These are phyloP conservation scores for Arabis hirsuta DNA, from an alignment of 345 rosid species.

Conservation along the genomic window DNA sequence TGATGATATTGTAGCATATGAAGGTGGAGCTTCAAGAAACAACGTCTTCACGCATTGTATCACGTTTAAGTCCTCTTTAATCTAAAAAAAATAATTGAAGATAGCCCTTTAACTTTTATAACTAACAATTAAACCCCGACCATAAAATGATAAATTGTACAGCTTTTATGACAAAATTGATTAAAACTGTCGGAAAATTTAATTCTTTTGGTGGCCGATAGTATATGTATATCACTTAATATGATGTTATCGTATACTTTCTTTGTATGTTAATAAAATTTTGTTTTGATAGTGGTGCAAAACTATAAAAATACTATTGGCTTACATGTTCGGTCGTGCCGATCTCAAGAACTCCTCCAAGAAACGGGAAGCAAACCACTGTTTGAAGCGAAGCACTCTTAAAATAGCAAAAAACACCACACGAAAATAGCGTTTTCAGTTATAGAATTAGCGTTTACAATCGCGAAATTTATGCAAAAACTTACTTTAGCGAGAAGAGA, in stretches of 20 bases:
- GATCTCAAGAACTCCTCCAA: slow-evolving; percentile 81
- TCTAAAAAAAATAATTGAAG: slow-evolving; percentile 47
- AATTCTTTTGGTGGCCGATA: slow-evolving; percentile 8
- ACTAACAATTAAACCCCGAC: neutral
- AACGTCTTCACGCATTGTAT: slow-evolving; percentile 61
- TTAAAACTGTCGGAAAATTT: slow-evolving; percentile 2
- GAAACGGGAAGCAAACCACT: slow-evolving; percentile 78
- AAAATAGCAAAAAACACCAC: slow-evolving; percentile 26
- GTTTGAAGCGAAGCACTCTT: slow-evolving; percentile 89
- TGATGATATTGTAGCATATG: slow-evolving; percentile 37
- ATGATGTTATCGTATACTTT: too few species aligned
- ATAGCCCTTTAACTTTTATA: neutral
- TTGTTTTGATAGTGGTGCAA: neutral
- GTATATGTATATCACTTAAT: too few species aligned
- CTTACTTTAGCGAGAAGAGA: slow-evolving; percentile 92
- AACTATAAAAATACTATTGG: neutral
- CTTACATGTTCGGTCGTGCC: slow-evolving; percentile 85
- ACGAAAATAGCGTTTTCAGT: slow-evolving; percentile 30
- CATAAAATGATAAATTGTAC: neutral
- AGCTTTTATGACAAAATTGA: slow-evolving; percentile 26
- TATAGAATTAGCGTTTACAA: slow-evolving; percentile 23
- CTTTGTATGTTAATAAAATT: neutral
- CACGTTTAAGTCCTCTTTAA: slow-evolving; percentile 72
- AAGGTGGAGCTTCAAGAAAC: slow-evolving; percentile 60
- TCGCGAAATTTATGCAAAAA: neutral